A percentile compares a stretch with the other conserved stretches of the same genome.
These are phyloP conservation scores for Malassezia furfur DNA, from an alignment of 1,284 basidiomycete genomes.

Conservation along the genomic window DNA sequence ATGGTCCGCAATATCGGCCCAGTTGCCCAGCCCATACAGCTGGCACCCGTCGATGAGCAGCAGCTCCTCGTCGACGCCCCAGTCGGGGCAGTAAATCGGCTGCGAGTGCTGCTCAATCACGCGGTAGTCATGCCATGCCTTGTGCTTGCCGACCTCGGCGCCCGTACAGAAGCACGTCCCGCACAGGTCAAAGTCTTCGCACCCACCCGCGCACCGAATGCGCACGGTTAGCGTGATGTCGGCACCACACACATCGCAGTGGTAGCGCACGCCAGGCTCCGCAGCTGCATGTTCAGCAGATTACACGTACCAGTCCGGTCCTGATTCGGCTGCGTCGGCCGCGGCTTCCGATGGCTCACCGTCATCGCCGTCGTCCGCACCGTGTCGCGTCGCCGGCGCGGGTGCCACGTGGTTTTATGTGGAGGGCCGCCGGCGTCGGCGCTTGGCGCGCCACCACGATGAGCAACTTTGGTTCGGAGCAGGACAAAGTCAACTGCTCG, in stretches of 20 bases:
- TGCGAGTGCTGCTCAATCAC: conserved; percentile 92
- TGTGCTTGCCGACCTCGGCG: conserved; percentile 77
- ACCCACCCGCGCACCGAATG: conserved; percentile 44
- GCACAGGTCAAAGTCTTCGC: conserved; percentile 50
- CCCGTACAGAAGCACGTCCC: conserved; percentile 76
- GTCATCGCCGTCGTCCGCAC: conserved; percentile 27
- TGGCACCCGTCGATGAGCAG: conserved; percentile 81
- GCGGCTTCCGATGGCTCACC: conserved; percentile 45
- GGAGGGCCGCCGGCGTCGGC: background rate
- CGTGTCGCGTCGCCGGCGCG: background rate
- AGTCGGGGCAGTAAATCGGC: conserved; percentile 87
- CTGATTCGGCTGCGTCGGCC: conserved; percentile 25
- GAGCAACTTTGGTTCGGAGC: conserved; percentile 53
- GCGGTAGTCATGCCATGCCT: conserved; percentile 79
- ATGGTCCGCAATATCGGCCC: conserved; percentile 92
- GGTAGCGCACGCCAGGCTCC: conserved; percentile 44
- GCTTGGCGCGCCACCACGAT: background rate
- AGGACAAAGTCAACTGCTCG: conserved; percentile 86
- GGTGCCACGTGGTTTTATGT: conserved; percentile 4
- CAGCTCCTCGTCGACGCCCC: conserved; percentile 98
- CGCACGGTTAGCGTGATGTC: conserved; percentile 47
- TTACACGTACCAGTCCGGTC: conserved; percentile 24
- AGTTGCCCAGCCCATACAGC: conserved; percentile 85
- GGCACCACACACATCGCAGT: conserved; percentile 46
- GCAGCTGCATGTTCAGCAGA: conserved; percentile 19